phyloP scores from a whole-genome alignment of 768 basidiomycete genomes.

The Tephrocybe sp. region DNA sequence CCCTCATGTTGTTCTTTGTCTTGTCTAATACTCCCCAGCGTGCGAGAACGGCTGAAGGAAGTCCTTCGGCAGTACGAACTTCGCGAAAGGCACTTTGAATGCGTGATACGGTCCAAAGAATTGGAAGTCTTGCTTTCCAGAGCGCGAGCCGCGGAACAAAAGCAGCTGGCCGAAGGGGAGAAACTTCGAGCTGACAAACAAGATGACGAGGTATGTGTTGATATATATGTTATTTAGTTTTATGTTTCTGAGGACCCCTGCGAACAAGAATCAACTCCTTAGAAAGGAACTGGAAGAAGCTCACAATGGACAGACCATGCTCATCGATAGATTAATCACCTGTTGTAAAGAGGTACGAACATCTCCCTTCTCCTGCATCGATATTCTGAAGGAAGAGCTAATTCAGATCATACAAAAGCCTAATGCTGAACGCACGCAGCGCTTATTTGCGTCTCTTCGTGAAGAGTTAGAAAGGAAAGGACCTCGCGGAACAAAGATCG shows the following conservation, averaged over 20 bases:
- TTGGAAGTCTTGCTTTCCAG: constrained; percentile 85
- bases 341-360: constrained; percentile 83
- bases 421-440: constrained; percentile 80
- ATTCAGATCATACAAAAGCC: constrained; percentile 56
- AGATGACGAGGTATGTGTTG: constrained; percentile 69
- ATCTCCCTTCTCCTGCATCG: not conserved
- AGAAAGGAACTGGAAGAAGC: constrained; percentile 80
- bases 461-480: constrained; percentile 81
- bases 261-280: constrained; percentile 58
- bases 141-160: constrained; percentile 86
- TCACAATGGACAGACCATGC: constrained; percentile 73
- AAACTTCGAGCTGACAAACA: constrained; percentile 62
- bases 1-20: constrained; percentile 1
- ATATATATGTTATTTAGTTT: constrained; percentile 16
- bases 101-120: constrained; percentile 89
- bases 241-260: constrained; percentile 8
- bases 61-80: constrained; percentile 87
- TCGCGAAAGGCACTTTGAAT: constrained; percentile 90
- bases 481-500: constrained; percentile 39
- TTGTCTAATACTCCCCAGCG: constrained; percentile 41
- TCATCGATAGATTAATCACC: constrained; percentile 81
- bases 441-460: constrained; percentile 75
- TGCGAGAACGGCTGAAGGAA: constrained; percentile 84
- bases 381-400: constrained; percentile 15
- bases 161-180: constrained; percentile 78